Base-by-base conservation (phyloP, 1,139 yeast genomes). In the Pichia sp. region DNA sequence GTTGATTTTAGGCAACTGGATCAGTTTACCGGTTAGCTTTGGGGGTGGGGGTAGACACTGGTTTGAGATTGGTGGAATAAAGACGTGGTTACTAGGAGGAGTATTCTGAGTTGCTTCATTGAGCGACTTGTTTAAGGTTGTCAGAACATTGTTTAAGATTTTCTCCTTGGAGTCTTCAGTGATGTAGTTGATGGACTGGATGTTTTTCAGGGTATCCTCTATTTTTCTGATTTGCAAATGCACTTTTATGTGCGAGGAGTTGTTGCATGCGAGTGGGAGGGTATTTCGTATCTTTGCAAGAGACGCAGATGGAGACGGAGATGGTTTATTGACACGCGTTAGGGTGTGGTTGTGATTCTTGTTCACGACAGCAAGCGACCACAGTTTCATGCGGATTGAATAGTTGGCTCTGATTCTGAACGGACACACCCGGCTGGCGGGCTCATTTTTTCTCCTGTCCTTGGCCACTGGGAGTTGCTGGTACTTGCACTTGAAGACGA, bases 381-480 rank as follows among this genome's bases (percentile, higher is more conserved):
- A 83, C 41, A 66, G 64, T 54, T 73, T 69, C 42, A 76, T 69
- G 53, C 81, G 70, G 22, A 77, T 63, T 0, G 85, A 78, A 56
- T 70, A 81, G 53, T 84, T 82, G 3, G 88, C 88, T 54, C 90
- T 67, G 30, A 83, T 71, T 61, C 85, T 72, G 60, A 83, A 83
- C 1, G 89, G 88, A 60, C 92, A 83, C 12, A 51, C 16, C 2
- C n/a, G n/a, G n/a, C n/a, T n/a, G n/a, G n/a, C n/a, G n/a, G 25
- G 50, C 36, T 45, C 47, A 40, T 56, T 59, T 16, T 51, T 40
- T 35, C 23, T 39, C 34, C 46, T 45, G 25, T 46, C 11, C 7
- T 39, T 27, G 6, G 20, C 1, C 23, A 29, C n/a, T 20, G 36
- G 12, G 47, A 15, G 42, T 53, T 61, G 12, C 11, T 32, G 72